phyloP scores from a whole-genome alignment of 306 rosid species.

The Hippophae rhamnoides region DNA sequence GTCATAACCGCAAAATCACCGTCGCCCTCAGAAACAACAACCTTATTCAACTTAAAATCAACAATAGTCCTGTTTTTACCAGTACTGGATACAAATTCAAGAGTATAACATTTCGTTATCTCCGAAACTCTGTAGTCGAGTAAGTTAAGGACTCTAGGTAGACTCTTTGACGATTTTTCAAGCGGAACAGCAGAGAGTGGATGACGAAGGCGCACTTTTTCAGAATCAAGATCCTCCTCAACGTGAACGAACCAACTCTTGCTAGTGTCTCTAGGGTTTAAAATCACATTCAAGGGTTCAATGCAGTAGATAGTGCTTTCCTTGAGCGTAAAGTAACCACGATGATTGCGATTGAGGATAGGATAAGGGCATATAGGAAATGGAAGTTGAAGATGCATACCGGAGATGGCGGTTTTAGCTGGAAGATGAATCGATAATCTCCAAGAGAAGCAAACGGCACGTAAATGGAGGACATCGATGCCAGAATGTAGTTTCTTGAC shows the following conservation, averaged over 20 bases:
- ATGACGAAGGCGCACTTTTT: background rate
- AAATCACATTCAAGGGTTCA: background rate
- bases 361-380: background rate
- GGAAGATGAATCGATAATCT: background rate
- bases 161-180: background rate
- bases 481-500: background rate
- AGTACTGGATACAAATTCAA: background rate
- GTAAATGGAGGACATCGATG: background rate
- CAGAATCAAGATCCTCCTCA: background rate
- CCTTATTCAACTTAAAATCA: background rate
- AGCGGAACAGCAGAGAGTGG: background rate
- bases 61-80: background rate
- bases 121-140: background rate
- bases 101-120: background rate
- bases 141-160: background rate
- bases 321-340: background rate
- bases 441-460: background rate
- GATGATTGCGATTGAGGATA: background rate
- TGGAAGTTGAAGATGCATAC: background rate
- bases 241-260: background rate
- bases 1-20: background rate
- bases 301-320: background rate
- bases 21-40: background rate
- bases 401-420: background rate
- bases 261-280: background rate